Percentiles rank a stretch among this genome's conserved stretches.
These are phyloP conservation scores for Cercospora beticola DNA, from an alignment of 2,329 filamentous ascomycete genomes.

Conservation along the genomic window DNA sequence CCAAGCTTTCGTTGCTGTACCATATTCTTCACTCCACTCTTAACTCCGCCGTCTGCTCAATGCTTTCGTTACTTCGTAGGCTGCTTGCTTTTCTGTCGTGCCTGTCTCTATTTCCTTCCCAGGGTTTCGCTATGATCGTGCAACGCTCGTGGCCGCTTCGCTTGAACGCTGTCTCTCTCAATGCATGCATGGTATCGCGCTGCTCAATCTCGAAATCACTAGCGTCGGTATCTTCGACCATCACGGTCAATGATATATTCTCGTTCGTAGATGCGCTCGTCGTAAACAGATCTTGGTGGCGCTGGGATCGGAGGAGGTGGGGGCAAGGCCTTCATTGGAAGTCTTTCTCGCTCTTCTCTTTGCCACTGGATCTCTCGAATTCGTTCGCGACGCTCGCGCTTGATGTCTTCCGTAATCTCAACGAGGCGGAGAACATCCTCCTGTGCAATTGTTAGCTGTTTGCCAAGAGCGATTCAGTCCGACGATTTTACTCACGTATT, in stretches of 20 bases:
- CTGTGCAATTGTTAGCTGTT: constrained; percentile 47
- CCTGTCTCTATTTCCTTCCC: constrained; percentile 13
- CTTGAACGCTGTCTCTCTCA: constrained; percentile 14
- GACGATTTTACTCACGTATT: constrained; percentile 65
- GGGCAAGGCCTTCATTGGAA: constrained; percentile 41
- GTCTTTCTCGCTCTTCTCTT: constrained; percentile 53
- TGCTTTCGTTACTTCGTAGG: constrained; percentile 16
- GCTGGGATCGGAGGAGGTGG: constrained; percentile 46
- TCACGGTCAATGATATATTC: constrained; percentile 64
- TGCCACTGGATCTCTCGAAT: constrained; percentile 64
- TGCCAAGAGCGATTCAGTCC: neutral
- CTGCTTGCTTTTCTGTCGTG: constrained; percentile 6
- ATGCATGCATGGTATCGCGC: neutral
- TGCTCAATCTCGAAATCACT: neutral
- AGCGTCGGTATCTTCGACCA: constrained; percentile 26
- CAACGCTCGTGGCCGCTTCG: neutral
- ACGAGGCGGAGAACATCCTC: constrained; percentile 85
- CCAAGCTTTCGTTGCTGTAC: neutral
- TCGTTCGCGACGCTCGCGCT: constrained; percentile 58
- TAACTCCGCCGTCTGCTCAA: neutral
- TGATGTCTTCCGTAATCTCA: constrained; percentile 78
- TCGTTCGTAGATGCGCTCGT: constrained; percentile 65
- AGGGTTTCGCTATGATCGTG: constrained; percentile 9
- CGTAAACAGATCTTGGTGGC: constrained; percentile 49
- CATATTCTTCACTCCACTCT: neutral